Percentiles rank a stretch among this genome's conserved stretches.
phyloP scores from a whole-genome alignment of 2,329 filamentous ascomycete genomes.

The Fragosphaeria purpurea region DNA sequence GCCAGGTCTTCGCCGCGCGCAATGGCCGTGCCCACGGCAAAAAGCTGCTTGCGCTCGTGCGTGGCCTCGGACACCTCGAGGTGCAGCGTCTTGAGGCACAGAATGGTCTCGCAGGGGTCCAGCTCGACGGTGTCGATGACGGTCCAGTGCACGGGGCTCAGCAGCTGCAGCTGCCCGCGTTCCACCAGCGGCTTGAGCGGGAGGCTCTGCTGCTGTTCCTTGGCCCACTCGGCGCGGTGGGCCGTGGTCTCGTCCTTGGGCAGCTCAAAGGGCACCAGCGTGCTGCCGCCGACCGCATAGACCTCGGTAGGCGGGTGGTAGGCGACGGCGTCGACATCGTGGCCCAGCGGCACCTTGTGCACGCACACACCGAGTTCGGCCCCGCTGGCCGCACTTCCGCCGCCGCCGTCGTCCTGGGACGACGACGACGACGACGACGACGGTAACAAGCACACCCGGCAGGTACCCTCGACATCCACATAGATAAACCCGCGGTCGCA shows the following conservation, averaged over 20 bases:
- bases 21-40: slow-evolving; percentile 77
- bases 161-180: slow-evolving; percentile 63
- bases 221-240: slow-evolving; percentile 69
- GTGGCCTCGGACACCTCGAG: slow-evolving; percentile 88
- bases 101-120: slow-evolving; percentile 64
- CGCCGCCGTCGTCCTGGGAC: slow-evolving; percentile 20
- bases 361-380: slow-evolving; percentile 67
- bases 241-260: slow-evolving; percentile 65
- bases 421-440: not conserved
- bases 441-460: slow-evolving; percentile 66
- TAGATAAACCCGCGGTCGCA: slow-evolving; percentile 80
- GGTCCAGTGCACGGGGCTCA: slow-evolving; percentile 68
- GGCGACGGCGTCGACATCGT: slow-evolving; percentile 62
- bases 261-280: slow-evolving; percentile 62
- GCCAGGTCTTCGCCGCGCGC: slow-evolving; percentile 86
- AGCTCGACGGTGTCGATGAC: slow-evolving; percentile 68
- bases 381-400: slow-evolving; percentile 41
- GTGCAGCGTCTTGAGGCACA: slow-evolving; percentile 72
- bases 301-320: slow-evolving; percentile 67
- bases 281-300: slow-evolving; percentile 67
- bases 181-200: slow-evolving; percentile 56
- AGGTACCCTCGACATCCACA: slow-evolving; percentile 60
- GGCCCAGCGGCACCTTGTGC: slow-evolving; percentile 57
- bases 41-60: slow-evolving; percentile 70
- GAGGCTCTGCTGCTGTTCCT: slow-evolving; percentile 45